Evolutionary conservation across 2,329 filamentous ascomycete genomes (phyloP).

Genomic region (Drechslerella coelobrocha): DNA sequence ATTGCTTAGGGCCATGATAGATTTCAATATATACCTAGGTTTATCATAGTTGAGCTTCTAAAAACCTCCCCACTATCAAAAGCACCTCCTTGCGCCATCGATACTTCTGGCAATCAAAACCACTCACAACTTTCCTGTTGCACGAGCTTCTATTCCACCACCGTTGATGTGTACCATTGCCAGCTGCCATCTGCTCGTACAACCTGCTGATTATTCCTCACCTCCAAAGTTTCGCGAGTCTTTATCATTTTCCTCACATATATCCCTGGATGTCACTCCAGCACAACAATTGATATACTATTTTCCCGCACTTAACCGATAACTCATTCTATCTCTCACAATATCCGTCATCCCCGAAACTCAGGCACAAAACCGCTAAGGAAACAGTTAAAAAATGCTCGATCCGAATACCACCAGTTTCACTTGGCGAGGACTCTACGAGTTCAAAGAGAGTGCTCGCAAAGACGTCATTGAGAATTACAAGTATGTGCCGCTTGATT

Average conservation of each 20-base stretch:
- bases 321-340: too few species aligned
- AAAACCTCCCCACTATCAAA: background rate
- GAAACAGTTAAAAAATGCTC: constrained; percentile 5
- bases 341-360: background rate
- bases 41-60: background rate
- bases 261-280: background rate
- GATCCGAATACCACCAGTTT: constrained; percentile 44
- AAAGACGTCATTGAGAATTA: constrained; percentile 39
- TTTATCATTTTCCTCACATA: background rate
- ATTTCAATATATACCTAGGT: background rate
- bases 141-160: background rate
- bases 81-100: background rate
- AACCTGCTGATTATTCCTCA: background rate
- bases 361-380: background rate
- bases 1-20: background rate
- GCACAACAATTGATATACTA: too few species aligned
- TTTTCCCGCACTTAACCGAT: too few species aligned
- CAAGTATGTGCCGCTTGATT: constrained; percentile 9
- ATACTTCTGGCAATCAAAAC: background rate
- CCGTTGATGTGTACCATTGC: background rate
- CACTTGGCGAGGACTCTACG: constrained; percentile 43
- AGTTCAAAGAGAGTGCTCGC: constrained; percentile 37
- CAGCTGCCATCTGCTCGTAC: background rate
- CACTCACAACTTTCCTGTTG: background rate
- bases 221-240: background rate